phyloP scores from a whole-genome alignment of 169 alveolate genomes.

The Pseudocohnilembus persalinus region DNA sequence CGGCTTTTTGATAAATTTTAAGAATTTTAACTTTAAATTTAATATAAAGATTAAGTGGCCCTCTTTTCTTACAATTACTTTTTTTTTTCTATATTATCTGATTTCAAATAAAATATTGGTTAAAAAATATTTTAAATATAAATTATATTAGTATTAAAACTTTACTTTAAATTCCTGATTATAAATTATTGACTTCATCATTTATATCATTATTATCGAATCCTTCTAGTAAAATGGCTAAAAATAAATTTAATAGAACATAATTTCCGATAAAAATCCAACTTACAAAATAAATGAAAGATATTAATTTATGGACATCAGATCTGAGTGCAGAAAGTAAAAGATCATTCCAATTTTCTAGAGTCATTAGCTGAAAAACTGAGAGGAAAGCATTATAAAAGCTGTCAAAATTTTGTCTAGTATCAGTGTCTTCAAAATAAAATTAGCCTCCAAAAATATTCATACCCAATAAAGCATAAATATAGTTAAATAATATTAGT shows the following conservation, averaged over 20 bases:
- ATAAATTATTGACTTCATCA: slow-evolving; percentile 8
- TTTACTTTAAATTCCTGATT: slow-evolving; percentile 8
- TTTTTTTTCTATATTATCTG: too few relatives aligned
- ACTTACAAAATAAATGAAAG: slow-evolving; percentile 62
- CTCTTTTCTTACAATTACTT: too few relatives aligned
- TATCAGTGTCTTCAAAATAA: background rate
- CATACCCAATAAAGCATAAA: slow-evolving; percentile 66
- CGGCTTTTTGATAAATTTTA: background rate
- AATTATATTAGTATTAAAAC: background rate
- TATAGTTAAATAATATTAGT: slow-evolving; percentile 69
- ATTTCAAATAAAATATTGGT: background rate
- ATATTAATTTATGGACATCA: slow-evolving; percentile 43
- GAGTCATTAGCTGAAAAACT: slow-evolving; percentile 71
- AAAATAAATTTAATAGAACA: slow-evolving; percentile 78
- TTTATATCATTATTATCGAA: slow-evolving; percentile 58
- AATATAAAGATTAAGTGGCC: background rate
- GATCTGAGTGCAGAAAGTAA: slow-evolving; percentile 50
- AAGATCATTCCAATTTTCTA: slow-evolving; percentile 80
- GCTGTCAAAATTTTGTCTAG: slow-evolving; percentile 52
- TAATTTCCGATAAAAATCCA: slow-evolving; percentile 88
- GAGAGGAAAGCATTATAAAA: slow-evolving; percentile 66
- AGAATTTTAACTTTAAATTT: background rate
- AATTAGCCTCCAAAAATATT: slow-evolving; percentile 10
- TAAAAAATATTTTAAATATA: background rate
- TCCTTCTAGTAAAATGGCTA: slow-evolving; percentile 77